Evolutionary conservation across 164 flowering plant genomes (phyloP).

Genomic region (Chimonanthus praecox): DNA sequence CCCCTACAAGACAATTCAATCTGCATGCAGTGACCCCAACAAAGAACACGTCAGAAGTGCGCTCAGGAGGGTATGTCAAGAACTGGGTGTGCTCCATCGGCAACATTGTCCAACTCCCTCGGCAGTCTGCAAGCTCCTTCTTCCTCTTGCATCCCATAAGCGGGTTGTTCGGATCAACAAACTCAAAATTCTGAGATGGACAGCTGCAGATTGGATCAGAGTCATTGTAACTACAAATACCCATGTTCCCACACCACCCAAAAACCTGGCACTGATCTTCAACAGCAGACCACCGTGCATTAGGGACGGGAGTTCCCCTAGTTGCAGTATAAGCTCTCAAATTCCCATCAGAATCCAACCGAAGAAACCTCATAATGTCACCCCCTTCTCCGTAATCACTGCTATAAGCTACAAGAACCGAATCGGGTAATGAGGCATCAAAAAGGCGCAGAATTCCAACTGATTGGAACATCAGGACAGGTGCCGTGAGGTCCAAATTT

Average conservation of each 20-base stretch:
- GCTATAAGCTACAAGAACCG: slow-evolving; percentile 44
- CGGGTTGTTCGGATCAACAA: slow-evolving; percentile 45
- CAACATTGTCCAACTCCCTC: slow-evolving; percentile 44
- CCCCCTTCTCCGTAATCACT: slow-evolving; percentile 67
- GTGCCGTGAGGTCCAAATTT: slow-evolving; percentile 33
- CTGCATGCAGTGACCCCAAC: slow-evolving; percentile 48
- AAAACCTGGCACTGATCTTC: slow-evolving; percentile 67
- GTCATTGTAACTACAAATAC: slow-evolving; percentile 72
- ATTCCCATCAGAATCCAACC: slow-evolving; percentile 78
- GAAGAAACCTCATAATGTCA: slow-evolving; percentile 49
- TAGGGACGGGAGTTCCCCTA: slow-evolving; percentile 22
- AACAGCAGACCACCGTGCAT: slow-evolving; percentile 69
- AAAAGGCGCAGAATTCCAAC: slow-evolving; percentile 48
- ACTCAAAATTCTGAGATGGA: slow-evolving; percentile 67
- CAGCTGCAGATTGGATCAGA: slow-evolving; percentile 57
- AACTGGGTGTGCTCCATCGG: slow-evolving; percentile 46
- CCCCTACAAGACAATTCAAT: slow-evolving; percentile 46
- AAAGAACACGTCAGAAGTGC: slow-evolving; percentile 28
- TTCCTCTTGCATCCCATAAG: slow-evolving; percentile 76
- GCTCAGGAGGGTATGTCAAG: slow-evolving; percentile 60
- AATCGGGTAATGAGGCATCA: slow-evolving; percentile 30
- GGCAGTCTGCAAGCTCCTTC: slow-evolving; percentile 48
- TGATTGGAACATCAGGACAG: slow-evolving; percentile 35
- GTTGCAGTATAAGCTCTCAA: slow-evolving; percentile 63
- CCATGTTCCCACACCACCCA: slow-evolving; percentile 78